Evolutionary conservation across 1,284 basidiomycete species (phyloP).

Genomic region (Sanguinoderma infundibulare): DNA sequence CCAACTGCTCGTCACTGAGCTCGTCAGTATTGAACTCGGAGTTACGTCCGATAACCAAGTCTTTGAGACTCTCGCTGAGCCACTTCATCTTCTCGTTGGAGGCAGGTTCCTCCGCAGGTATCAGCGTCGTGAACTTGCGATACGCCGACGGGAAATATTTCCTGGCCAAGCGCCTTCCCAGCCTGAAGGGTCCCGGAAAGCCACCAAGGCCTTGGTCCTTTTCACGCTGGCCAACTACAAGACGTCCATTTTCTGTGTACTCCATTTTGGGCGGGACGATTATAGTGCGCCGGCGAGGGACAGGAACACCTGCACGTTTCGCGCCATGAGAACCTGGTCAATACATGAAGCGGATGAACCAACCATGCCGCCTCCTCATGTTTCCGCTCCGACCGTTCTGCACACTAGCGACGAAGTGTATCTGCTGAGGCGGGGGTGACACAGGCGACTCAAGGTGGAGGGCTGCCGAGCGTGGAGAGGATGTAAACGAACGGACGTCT

Average conservation of each 20-base stretch:
- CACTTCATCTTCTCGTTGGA: slow-evolving; percentile 37
- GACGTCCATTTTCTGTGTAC: slow-evolving; percentile 3
- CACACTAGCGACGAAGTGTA: slow-evolving; percentile 7
- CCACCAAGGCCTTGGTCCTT: slow-evolving; percentile 45
- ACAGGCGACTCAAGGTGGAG: slow-evolving; percentile 29
- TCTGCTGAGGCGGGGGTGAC: slow-evolving; percentile 13
- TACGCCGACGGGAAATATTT: slow-evolving; percentile 42
- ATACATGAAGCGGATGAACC: background rate
- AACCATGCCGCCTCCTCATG: slow-evolving; percentile 24
- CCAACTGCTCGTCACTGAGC: slow-evolving; percentile 72
- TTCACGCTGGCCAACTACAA: slow-evolving; percentile 25
- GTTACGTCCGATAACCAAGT: slow-evolving; percentile 68
- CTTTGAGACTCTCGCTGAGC: slow-evolving; percentile 40
- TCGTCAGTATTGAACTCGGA: slow-evolving; percentile 73
- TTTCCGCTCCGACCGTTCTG: slow-evolving; percentile 3
- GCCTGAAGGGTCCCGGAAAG: slow-evolving; percentile 48
- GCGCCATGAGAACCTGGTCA: background rate
- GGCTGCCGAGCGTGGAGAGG: slow-evolving; percentile 43
- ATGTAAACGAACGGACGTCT: slow-evolving; percentile 40
- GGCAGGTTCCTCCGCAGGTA: slow-evolving; percentile 40
- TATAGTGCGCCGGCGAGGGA: slow-evolving; percentile 22
- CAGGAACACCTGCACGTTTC: slow-evolving; percentile 14
- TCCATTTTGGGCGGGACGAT: slow-evolving; percentile 21
- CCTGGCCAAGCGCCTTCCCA: slow-evolving; percentile 38
- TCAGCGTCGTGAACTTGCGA: slow-evolving; percentile 41